Evolutionary conservation across 169 alveolate genomes (phyloP).

Genomic region (Plasmodium adleri): DNA sequence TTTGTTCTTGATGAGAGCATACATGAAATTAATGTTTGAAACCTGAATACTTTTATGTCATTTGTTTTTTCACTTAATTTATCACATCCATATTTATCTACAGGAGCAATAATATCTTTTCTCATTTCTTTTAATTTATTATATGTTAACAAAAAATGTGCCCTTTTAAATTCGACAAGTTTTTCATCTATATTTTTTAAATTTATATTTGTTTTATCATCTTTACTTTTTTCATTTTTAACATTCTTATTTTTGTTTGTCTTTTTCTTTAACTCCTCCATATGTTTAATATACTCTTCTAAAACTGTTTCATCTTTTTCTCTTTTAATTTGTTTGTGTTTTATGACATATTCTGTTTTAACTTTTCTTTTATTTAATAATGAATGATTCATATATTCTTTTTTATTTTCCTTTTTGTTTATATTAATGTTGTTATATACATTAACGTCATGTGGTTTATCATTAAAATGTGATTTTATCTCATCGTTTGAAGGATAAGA

Average conservation of each 20-base stretch:
- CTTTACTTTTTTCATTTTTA: neutral
- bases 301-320: no score
- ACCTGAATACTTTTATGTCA: slow-evolving; percentile 79
- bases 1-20: slow-evolving; percentile 91
- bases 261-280: neutral
- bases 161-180: slow-evolving; percentile 5
- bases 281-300: no score
- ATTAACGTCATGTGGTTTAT: no score
- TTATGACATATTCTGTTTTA: no score
- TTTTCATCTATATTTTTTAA: neutral
- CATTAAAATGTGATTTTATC: no score
- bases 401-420: no score
- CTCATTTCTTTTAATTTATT: slow-evolving; percentile 62
- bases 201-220: neutral
- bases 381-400: no score
- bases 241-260: neutral
- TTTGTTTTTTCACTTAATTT: slow-evolving; percentile 82
- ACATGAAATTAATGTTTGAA: slow-evolving; percentile 88
- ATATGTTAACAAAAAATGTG: slow-evolving; percentile 27
- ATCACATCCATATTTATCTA: slow-evolving; percentile 85
- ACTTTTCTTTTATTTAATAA: no score
- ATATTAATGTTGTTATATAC: no score
- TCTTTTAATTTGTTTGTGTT: no score
- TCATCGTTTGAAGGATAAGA: no score
- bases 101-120: slow-evolving; percentile 80